These are phyloP conservation scores for Moesziomyces aphidis DNA, from an alignment of 1,284 basidiomycete species.

Conservation along the genomic window DNA sequence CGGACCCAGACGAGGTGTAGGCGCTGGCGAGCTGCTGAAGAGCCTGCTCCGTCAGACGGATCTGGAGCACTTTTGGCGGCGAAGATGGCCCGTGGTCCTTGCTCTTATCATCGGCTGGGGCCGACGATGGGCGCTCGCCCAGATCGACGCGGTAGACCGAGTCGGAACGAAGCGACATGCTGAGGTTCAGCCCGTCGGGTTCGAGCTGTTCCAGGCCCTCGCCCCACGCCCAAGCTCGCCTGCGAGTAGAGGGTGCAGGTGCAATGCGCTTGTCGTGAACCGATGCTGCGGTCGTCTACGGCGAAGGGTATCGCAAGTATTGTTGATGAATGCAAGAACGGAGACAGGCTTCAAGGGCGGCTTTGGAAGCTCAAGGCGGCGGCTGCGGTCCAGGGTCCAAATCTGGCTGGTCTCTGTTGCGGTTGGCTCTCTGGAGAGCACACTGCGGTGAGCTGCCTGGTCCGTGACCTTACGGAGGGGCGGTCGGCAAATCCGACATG, in stretches of 20 bases:
- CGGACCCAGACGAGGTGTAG: neutral
- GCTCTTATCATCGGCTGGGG: neutral
- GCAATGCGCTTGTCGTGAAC: neutral
- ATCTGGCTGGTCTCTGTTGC: neutral
- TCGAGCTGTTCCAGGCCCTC: neutral
- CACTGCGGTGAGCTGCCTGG: neutral
- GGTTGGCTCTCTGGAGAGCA: neutral
- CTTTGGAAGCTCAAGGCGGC: no score
- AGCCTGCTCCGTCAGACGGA: conserved; percentile 35
- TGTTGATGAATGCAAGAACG: neutral
- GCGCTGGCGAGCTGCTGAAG: conserved; percentile 27
- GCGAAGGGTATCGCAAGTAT: neutral
- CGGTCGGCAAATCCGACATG: neutral
- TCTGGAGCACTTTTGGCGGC: conserved; percentile 29
- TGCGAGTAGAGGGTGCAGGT: neutral
- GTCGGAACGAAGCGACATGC: conserved; percentile 32
- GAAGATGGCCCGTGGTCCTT: neutral
- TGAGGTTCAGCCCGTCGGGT: neutral
- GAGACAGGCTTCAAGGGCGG: no score
- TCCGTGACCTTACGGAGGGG: neutral
- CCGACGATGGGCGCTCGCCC: neutral
- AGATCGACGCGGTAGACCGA: conserved; percentile 37
- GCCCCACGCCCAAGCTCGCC: neutral
- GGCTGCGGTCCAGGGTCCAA: neutral
- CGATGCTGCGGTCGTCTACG: neutral